phyloP scores from a whole-genome alignment of 1,139 yeast genomes.

The Blastobotrys proliferans region DNA sequence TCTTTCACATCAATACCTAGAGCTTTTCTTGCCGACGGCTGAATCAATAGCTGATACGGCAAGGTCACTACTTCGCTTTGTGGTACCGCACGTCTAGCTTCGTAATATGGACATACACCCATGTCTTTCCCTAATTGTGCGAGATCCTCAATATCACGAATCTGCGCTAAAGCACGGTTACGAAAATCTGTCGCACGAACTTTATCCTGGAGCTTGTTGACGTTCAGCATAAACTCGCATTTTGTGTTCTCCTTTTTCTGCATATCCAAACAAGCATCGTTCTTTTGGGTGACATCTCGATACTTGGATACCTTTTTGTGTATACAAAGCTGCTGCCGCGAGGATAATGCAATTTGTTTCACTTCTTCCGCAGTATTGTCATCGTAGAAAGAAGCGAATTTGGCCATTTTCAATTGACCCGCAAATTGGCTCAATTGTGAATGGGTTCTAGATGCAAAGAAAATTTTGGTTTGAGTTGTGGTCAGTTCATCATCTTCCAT shows the following conservation, averaged over 20 bases:
- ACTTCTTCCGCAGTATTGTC: constrained; percentile 33
- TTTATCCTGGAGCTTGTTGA: constrained; percentile 33
- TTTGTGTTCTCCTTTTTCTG: constrained; percentile 44
- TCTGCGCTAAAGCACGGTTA: constrained; percentile 54
- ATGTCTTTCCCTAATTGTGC: constrained; percentile 54
- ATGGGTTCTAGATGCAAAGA: constrained; percentile 83
- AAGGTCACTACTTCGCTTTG: constrained; percentile 73
- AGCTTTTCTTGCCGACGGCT: constrained; percentile 56
- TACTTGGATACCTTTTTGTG: constrained; percentile 55
- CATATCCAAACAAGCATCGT: constrained; percentile 78
- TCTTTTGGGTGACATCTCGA: constrained; percentile 52
- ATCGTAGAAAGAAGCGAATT: constrained; percentile 47
- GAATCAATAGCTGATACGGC: constrained; percentile 79
- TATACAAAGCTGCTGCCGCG: constrained; percentile 82
- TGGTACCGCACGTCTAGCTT: constrained; percentile 52
- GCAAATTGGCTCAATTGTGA: constrained; percentile 84
- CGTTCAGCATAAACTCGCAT: constrained; percentile 50
- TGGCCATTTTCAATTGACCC: constrained; percentile 60
- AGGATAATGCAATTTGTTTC: constrained; percentile 43
- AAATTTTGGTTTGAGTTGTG: constrained; percentile 39
- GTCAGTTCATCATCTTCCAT: constrained; percentile 2
- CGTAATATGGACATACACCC: constrained; percentile 78
- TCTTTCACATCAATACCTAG: constrained; percentile 57
- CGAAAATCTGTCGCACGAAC: constrained; percentile 46
- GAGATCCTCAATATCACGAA: constrained; percentile 83